These are phyloP conservation scores for Bipolaris bicolor DNA, from an alignment of 2,329 filamentous ascomycete species.

Conservation along the genomic window DNA sequence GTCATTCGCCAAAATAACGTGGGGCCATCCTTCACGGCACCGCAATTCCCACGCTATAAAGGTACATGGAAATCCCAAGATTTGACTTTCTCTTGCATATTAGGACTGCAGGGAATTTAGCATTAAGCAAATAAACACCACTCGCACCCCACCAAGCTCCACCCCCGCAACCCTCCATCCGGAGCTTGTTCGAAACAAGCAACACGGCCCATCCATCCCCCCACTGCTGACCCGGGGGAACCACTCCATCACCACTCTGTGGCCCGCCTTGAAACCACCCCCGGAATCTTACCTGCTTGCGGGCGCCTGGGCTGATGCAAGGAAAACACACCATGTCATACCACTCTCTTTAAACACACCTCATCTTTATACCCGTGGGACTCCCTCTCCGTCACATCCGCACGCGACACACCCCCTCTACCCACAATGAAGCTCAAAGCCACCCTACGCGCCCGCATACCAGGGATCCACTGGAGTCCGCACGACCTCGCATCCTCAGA, in stretches of 20 bases:
- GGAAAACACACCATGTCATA: background rate
- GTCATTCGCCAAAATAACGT: background rate
- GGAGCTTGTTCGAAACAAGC: slow-evolving; percentile 30
- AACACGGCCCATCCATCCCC: slow-evolving; percentile 9
- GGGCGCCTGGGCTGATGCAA: background rate
- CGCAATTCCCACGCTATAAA: background rate
- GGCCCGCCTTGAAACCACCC: background rate
- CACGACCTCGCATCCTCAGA: slow-evolving; percentile 30
- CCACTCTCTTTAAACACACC: background rate
- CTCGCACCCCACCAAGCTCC: background rate
- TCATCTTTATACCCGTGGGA: background rate
- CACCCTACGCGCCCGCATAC: slow-evolving; percentile 19
- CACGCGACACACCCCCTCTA: background rate
- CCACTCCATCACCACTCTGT: background rate
- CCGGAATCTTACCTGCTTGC: background rate
- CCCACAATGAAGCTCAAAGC: slow-evolving; percentile 16
- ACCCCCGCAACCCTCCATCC: slow-evolving; percentile 3
- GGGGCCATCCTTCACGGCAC: background rate
- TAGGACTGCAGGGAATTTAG: background rate
- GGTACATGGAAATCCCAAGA: too few relatives aligned
- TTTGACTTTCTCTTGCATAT: too few relatives aligned
- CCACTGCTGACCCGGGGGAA: slow-evolving; percentile 4
- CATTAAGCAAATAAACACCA: background rate
- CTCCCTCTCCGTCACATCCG: background rate
- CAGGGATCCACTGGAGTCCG: slow-evolving; percentile 36